Conservation (phyloP, 73 alveolate species). For the Urostyla sp. region DNA sequence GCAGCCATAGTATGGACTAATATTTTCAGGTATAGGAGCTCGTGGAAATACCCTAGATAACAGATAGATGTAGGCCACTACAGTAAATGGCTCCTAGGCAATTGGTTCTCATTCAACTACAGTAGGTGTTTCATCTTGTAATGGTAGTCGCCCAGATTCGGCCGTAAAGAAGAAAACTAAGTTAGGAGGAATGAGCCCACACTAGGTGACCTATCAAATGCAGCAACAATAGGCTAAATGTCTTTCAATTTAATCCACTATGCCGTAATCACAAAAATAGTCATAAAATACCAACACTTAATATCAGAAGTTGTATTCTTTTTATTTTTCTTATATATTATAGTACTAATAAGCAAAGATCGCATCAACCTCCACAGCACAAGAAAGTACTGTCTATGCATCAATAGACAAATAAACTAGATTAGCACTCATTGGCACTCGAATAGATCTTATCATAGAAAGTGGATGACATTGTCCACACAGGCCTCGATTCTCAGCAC, state of each 20-base stretch:
- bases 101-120: conserved; percentile 9
- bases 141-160: conserved; percentile 23
- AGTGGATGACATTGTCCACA: too few relatives aligned
- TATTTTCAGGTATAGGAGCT: too few relatives aligned
- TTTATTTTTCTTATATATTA: too few relatives aligned
- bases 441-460: conserved; percentile 26
- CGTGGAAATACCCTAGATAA: conserved; percentile 38
- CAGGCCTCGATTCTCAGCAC: too few relatives aligned
- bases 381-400: too few relatives aligned
- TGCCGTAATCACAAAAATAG: background rate
- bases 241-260: background rate
- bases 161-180: conserved; percentile 28
- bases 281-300: background rate
- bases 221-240: background rate
- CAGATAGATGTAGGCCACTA: too few relatives aligned
- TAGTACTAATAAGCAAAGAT: too few relatives aligned
- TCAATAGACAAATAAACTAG: too few relatives aligned
- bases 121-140: conserved; percentile 10
- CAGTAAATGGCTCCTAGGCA: background rate
- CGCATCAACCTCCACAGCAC: too few relatives aligned
- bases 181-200: background rate
- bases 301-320: too few relatives aligned
- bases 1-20: too few relatives aligned
- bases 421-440: background rate
- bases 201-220: background rate